Evolutionary conservation across 2,329 filamentous ascomycete species (phyloP).

Genomic region (Paracoccidioides brasiliensis): DNA sequence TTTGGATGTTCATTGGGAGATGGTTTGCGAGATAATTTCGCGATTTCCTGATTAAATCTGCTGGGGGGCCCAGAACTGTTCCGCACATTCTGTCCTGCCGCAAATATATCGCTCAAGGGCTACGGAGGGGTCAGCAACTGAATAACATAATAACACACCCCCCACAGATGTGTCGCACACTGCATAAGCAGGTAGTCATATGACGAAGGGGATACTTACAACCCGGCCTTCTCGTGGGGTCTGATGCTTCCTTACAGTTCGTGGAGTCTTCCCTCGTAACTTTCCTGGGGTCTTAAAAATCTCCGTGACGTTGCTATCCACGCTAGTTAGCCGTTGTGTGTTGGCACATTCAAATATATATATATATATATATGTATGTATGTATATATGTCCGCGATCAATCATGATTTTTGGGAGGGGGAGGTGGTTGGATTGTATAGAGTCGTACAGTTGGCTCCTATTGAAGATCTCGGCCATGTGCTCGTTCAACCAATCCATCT

Average conservation of each 20-base stretch:
- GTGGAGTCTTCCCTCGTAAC: constrained; percentile 36
- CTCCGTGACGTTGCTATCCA: constrained; percentile 70
- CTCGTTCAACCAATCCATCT: constrained; percentile 96
- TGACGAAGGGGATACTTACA: constrained; percentile 21
- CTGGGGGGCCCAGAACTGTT: constrained; percentile 23
- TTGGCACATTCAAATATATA: constrained; percentile 2
- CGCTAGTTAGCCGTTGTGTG: constrained; percentile 4
- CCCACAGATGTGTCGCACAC: neutral
- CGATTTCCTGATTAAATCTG: constrained; percentile 23
- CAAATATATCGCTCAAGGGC: constrained; percentile 38
- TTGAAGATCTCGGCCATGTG: constrained; percentile 94
- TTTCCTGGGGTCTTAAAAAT: constrained; percentile 64
- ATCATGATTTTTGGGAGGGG: neutral
- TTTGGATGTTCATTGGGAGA: constrained; percentile 9
- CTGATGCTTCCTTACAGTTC: constrained; percentile 29
- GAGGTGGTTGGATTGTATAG: neutral
- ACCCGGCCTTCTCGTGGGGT: constrained; percentile 22
- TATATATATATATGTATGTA: neutral
- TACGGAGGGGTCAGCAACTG: constrained; percentile 12
- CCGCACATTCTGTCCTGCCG: constrained; percentile 27
- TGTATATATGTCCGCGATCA: neutral
- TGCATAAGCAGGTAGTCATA: neutral
- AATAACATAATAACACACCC: neutral
- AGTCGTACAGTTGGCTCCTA: constrained; percentile 67
- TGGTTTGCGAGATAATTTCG: constrained; percentile 17